Evolutionary conservation across 352 stramenopile species (phyloP), one percentile per base, ranked within the genome.

Genomic region (Phytophthora litchii): DNA sequence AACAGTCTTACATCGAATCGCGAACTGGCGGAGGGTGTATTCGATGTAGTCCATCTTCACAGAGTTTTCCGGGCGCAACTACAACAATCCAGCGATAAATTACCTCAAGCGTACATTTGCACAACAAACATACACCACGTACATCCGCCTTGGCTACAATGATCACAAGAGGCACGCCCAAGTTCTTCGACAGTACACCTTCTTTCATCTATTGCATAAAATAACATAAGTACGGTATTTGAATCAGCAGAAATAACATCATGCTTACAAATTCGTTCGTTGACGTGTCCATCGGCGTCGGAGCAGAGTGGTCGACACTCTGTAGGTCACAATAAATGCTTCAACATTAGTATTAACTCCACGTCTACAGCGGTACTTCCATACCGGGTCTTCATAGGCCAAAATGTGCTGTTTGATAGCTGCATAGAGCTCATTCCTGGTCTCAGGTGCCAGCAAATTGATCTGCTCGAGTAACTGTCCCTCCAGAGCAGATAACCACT

Each of bases 41-140:
- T 94, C 81, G 35, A 93, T 81, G 61, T 88, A 94, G 60, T 94
- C 86, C 76, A 92, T 89, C 58, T 93, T 91, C 16, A 91, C 61
- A 5, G 86, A 92, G 65, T 90, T 91, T 45, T 94, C 86, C 6
- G 76, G 76, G 23, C 81, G 78, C 43, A 89, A 52, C 82, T 89
- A 57, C 5, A 58, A 44, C 27, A 46, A 43, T 37, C 31, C 29
- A 36, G 29, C 41, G 36, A 54, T 19, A 54, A 2, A 59, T 5
- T 29, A 27, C 23, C 23, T 5, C 23, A 27, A 20, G 16, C 19
- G 16, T 23, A 12, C 6, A 12, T 27, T 17, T 9, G 11, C 3
- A 41, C 50, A 23, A 45, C 6, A 0, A 41, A 17, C 7, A 13
- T 23, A 40, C 5, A 68, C 80, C 5, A 27, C 23, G 34, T 70